Evolutionary conservation across 106 monocot genomes (phyloP).

Genomic region (Apostasia ramifera): DNA sequence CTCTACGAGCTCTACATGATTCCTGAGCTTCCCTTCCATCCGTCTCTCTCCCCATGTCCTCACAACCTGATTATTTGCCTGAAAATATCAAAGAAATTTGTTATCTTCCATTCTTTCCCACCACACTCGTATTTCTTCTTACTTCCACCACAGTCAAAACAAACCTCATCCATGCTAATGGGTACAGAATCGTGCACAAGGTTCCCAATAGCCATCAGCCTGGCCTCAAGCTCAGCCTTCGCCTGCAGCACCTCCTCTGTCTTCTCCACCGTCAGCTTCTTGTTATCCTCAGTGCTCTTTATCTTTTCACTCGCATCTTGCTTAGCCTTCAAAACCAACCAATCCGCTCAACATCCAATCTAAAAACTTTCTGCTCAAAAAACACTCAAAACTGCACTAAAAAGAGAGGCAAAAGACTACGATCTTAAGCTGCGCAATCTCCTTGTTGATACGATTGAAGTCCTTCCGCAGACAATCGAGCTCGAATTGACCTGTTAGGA

Average conservation of each 20-base stretch:
- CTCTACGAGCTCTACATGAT: conserved; percentile 85
- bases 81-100: conserved; percentile 2
- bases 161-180: conserved; percentile 81
- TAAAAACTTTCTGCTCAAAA: not conserved
- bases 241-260: conserved; percentile 79
- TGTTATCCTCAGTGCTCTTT: conserved; percentile 76
- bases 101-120: not conserved
- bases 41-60: conserved; percentile 58
- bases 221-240: conserved; percentile 61
- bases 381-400: not conserved
- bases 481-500: conserved; percentile 72
- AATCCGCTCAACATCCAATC: not conserved
- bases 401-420: conserved; percentile 17
- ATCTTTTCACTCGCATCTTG: conserved; percentile 77
- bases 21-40: conserved; percentile 57
- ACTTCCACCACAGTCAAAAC: not conserved
- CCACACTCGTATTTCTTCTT: not conserved
- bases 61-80: conserved; percentile 79
- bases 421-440: conserved; percentile 66
- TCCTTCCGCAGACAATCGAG: conserved; percentile 72
- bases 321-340: conserved; percentile 32
- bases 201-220: conserved; percentile 64
- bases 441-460: conserved; percentile 86
- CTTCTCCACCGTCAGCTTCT: conserved; percentile 52
- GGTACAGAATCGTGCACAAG: conserved; percentile 91